Percentiles rank a stretch among this genome's conserved stretches.
phyloP scores from a whole-genome alignment of 1,139 yeast species.

The Geotrichum fermentans region DNA sequence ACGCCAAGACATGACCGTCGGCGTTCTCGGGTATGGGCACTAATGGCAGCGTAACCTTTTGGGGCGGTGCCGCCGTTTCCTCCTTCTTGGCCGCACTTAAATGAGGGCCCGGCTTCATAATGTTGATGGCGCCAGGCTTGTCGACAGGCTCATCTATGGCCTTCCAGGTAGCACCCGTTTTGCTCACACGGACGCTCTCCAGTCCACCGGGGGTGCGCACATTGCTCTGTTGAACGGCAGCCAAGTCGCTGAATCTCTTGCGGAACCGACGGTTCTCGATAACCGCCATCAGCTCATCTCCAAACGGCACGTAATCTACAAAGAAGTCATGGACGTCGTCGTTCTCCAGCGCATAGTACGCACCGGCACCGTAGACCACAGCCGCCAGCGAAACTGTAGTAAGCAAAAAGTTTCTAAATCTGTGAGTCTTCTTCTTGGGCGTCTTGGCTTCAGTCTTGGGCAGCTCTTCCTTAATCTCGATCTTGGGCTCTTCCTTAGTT shows the following conservation, averaged over 20 bases:
- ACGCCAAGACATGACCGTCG: constrained; percentile 47
- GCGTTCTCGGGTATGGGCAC: constrained; percentile 33
- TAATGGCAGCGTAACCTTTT: constrained; percentile 26
- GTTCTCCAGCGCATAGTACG: constrained; percentile 37
- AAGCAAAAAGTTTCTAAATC: constrained; percentile 34
- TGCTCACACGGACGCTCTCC: constrained; percentile 9
- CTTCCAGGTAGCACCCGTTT: constrained; percentile 24
- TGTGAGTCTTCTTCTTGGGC: constrained; percentile 28
- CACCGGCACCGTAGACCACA: constrained; percentile 37
- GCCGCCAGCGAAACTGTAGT: constrained; percentile 29
- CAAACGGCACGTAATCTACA: constrained; percentile 58
- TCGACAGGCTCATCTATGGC: constrained; percentile 20
- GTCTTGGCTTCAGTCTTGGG: neutral
- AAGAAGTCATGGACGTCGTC: constrained; percentile 44
- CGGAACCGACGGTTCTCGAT: constrained; percentile 46
- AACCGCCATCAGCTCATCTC: constrained; percentile 48
- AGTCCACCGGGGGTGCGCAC: constrained; percentile 26
- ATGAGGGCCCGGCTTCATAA: constrained; percentile 19
- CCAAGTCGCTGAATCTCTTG: constrained; percentile 26
- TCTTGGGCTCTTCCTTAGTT: constrained; percentile 2
- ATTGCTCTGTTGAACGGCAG: constrained; percentile 20
- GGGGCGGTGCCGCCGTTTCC: neutral
- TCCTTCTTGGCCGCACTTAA: constrained; percentile 9
- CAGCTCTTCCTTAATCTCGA: constrained; percentile 17
- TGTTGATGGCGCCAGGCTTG: constrained; percentile 16